Percentiles rank a stretch among this genome's conserved stretches.
phyloP scores from a whole-genome alignment of 768 basidiomycete genomes.

The Gymnopilus junonius region DNA sequence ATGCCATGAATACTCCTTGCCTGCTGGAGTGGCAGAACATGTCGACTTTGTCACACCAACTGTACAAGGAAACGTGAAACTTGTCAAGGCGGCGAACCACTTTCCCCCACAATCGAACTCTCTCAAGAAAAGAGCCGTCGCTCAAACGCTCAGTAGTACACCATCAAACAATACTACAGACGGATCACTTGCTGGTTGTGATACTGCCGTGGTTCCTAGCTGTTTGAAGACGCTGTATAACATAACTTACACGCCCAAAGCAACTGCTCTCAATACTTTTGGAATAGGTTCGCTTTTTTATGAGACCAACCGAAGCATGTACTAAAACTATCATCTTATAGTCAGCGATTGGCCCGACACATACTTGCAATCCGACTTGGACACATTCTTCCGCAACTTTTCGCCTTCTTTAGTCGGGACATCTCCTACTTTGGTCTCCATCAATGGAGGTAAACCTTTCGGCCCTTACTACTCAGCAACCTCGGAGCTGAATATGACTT shows the following conservation, averaged over 20 bases:
- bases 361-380: conserved; percentile 45
- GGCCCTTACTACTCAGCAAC: neutral
- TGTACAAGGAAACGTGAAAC: conserved; percentile 37
- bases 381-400: conserved; percentile 47
- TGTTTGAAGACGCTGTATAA: conserved; percentile 34
- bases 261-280: conserved; percentile 27
- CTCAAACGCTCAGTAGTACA: neutral
- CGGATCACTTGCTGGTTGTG: conserved; percentile 29
- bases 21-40: conserved; percentile 38
- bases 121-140: neutral
- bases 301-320: neutral
- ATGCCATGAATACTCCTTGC: conserved; percentile 41
- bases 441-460: conserved; percentile 33
- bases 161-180: neutral
- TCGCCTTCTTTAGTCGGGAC: conserved; percentile 39
- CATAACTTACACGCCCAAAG: conserved; percentile 28
- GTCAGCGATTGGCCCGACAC: conserved; percentile 55
- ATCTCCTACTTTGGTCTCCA: conserved; percentile 36
- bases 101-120: neutral
- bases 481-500: neutral
- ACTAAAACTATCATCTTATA: conserved; percentile 16
- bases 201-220: conserved; percentile 34
- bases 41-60: conserved; percentile 45
- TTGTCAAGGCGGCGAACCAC: conserved; percentile 8
- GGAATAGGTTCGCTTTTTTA: conserved; percentile 30